Percentiles rank a stretch among this genome's conserved stretches.
phyloP scores from a whole-genome alignment of 495 filamentous ascomycete species.

The Staphylotrichum tortipilum region DNA sequence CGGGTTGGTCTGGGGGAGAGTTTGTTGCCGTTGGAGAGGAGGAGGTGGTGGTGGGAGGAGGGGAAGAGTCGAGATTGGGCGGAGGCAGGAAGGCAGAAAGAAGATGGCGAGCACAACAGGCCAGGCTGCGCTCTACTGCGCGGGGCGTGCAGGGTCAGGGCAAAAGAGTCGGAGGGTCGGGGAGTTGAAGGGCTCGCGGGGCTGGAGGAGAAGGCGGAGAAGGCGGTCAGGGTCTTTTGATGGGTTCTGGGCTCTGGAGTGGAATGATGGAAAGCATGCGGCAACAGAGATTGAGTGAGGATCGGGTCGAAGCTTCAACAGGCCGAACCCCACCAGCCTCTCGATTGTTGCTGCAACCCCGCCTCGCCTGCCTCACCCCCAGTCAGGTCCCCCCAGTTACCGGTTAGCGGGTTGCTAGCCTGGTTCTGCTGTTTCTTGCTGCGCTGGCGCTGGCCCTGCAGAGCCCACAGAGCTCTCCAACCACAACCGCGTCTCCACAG shows the following conservation, averaged over 20 bases:
- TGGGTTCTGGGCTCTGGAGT: constrained; percentile 4
- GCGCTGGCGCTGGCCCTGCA: constrained; percentile 4
- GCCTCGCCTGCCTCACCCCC: constrained; percentile 15
- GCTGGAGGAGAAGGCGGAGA: neutral
- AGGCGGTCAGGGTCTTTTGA: constrained; percentile 13
- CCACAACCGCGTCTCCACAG: no score
- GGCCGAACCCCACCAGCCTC: constrained; percentile 33
- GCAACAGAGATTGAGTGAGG: constrained; percentile 27
- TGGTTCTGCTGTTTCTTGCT: neutral
- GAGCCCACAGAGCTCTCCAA: no score
- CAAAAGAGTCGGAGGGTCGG: constrained; percentile 1
- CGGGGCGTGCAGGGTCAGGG: neutral
- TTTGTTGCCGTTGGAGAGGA: neutral
- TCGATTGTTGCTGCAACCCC: constrained; percentile 31
- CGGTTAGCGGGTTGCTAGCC: no score
- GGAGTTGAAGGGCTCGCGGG: no score
- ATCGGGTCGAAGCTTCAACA: constrained; percentile 31
- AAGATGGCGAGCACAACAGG: no score
- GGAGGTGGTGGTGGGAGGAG: constrained; percentile 1
- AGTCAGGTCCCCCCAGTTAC: no score
- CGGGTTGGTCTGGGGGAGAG: no score
- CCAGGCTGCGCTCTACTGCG: constrained; percentile 3
- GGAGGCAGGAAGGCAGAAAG: no score
- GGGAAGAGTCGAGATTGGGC: no score
- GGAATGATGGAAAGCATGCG: constrained; percentile 28